Conservation (phyloP, 2,329 filamentous ascomycete genomes). For the Lomentospora prolificans region DNA sequence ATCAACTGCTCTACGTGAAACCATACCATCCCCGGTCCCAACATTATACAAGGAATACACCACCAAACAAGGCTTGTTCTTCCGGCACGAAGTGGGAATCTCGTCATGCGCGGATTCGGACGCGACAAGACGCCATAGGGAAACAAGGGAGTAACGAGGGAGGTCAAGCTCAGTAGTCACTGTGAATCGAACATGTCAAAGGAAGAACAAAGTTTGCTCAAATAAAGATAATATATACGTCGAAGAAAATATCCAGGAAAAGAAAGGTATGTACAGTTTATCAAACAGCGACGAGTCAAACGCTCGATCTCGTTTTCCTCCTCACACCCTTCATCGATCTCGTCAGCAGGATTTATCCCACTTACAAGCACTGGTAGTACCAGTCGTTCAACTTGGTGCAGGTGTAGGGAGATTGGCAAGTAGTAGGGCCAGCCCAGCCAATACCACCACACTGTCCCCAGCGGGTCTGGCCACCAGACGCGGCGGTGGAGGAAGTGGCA, state of each 20-base stretch:
- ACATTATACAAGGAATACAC: not conserved
- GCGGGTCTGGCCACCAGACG: slow-evolving; percentile 16
- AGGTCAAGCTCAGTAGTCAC: too few relatives aligned
- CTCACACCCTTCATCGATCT: not conserved
- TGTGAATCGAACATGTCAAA: not conserved
- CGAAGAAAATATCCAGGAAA: not conserved
- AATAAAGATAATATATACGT: not conserved
- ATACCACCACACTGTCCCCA: slow-evolving; percentile 29
- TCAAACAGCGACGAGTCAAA: not conserved
- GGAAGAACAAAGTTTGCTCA: not conserved
- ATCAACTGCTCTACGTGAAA: too few relatives aligned
- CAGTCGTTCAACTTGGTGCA: slow-evolving; percentile 28
- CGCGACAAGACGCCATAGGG: too few relatives aligned
- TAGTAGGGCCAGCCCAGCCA: slow-evolving; percentile 24
- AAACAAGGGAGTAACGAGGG: too few relatives aligned
- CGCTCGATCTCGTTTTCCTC: not conserved
- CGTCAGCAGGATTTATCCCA: not conserved
- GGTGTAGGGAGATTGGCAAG: slow-evolving; percentile 23
- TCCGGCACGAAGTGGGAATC: not conserved
- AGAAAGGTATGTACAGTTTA: not conserved
- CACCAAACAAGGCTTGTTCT: not conserved
- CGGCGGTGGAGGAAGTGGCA: slow-evolving; percentile 14
- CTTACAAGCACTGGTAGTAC: slow-evolving; percentile 32
- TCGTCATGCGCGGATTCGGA: not conserved
- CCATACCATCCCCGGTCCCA: not conserved